Conservation (phyloP, 1,284 basidiomycete genomes). For the Trichosporon asahii region DNA sequence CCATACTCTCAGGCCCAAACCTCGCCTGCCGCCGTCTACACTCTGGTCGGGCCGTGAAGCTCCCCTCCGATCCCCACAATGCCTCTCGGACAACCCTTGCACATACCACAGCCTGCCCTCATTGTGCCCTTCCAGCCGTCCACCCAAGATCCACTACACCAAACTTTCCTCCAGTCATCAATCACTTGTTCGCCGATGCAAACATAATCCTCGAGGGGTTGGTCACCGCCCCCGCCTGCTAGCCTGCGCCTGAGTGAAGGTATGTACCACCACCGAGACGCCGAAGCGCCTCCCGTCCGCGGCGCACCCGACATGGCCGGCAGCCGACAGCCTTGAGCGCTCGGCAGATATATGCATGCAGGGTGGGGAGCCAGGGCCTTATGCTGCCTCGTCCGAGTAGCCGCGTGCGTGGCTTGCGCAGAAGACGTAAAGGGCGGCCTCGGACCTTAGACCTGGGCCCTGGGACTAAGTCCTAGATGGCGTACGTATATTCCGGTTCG, state of each 20-base stretch:
- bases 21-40: not conserved
- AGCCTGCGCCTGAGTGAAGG: not conserved
- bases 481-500: not conserved
- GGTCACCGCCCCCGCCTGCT: not conserved
- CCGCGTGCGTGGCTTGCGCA: not conserved
- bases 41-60: not conserved
- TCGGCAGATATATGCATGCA: not conserved
- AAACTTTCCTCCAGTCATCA: not conserved
- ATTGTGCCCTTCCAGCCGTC: not conserved
- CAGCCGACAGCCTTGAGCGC: not conserved
- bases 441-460: not conserved
- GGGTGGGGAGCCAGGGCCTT: not conserved
- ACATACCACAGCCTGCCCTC: not conserved
- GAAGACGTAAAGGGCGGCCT: not conserved
- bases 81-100: not conserved
- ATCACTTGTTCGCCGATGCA: not conserved
- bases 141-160: no score
- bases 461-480: not conserved
- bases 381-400: not conserved
- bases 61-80: slow-evolving; percentile 2
- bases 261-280: not conserved
- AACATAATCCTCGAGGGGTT: not conserved
- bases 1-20: not conserved
- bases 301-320: not conserved
- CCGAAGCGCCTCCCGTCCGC: not conserved